Evolutionary conservation across 1,139 yeast genomes (phyloP), one percentile per base, ranked within the genome.

Genomic region (Casaregolazyma suthepensis): DNA sequence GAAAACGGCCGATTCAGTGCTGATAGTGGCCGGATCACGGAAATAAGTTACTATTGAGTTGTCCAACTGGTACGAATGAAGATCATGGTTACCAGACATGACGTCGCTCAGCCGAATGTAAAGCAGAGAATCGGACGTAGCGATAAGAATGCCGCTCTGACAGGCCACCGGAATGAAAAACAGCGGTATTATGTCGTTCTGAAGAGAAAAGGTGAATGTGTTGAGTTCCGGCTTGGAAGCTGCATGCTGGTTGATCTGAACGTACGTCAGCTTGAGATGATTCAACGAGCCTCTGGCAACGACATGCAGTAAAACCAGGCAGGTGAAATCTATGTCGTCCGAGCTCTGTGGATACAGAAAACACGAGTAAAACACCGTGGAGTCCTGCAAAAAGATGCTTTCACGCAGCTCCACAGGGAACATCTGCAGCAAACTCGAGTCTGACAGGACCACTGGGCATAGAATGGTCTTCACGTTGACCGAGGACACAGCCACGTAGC

Each of bases 161-260:
- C 53, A 51, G 3, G 51, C 50, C 5, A 61, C 57, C 1, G 65
- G 65, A 12, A 61, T 52, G 50, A 60, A 45, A 46, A 55, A 60
- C 35, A 59, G 38, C 5, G 62, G 29, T n/a, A 40, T 23, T 10
- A 18, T 29, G 18, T 35, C 26, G 10, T 9, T 46, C 29, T 12
- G 48, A 17, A n/a, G 54, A 48, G 13, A 52, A 23, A 15, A 26
- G 31, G 31, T 31, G 4, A 35, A 40, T 4, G 46, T 35, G 17
- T 13, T 15, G 2, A 40, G 13, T 6, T 45, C 48, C 6, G 48
- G 48, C 2, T 18, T 45, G 48, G 20, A 15, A 18, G 10, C 23
- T 19, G 45, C 17, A 5, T 43, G 45, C 15, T 46, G 47, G 43
- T 49, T 31, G 22, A 49, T 18, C 26, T 49, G 52, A 15, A 42